Evolutionary conservation across 352 stramenopile species (phyloP).

Genomic region (Phytophthora sansomeana): DNA sequence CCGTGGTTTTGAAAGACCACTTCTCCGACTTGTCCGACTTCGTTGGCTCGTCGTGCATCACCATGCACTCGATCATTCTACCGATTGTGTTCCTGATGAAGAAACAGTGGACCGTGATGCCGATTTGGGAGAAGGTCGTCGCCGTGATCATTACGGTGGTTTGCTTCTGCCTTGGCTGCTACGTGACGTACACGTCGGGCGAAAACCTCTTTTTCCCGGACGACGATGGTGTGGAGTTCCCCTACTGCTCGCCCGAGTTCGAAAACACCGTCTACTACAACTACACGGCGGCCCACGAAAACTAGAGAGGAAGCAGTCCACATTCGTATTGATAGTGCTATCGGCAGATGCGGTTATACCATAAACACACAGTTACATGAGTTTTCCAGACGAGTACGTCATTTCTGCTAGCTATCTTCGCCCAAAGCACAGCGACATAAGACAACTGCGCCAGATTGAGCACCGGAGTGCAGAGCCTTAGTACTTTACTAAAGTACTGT

Average conservation of each 20-base stretch:
- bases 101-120: conserved; percentile 26
- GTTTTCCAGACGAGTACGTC: background rate
- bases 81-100: conserved; percentile 31
- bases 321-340: background rate
- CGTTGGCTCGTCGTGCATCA: conserved; percentile 34
- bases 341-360: background rate
- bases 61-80: conserved; percentile 34
- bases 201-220: conserved; percentile 27
- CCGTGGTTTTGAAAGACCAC: conserved; percentile 34
- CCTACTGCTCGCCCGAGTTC: conserved; percentile 16
- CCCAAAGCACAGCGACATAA: too few relatives aligned
- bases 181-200: conserved; percentile 27
- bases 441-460: too few relatives aligned
- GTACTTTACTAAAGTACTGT: too few relatives aligned
- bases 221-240: conserved; percentile 18
- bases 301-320: background rate
- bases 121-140: conserved; percentile 23
- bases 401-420: too few relatives aligned
- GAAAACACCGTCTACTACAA: conserved; percentile 31
- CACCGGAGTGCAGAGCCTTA: too few relatives aligned
- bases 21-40: conserved; percentile 39
- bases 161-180: conserved; percentile 26
- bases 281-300: conserved; percentile 22
- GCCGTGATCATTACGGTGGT: conserved; percentile 21
- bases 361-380: conserved; percentile 1